Base-by-base conservation (phyloP, 179 eudicot genomes). In the Corrigiola litoralis region DNA sequence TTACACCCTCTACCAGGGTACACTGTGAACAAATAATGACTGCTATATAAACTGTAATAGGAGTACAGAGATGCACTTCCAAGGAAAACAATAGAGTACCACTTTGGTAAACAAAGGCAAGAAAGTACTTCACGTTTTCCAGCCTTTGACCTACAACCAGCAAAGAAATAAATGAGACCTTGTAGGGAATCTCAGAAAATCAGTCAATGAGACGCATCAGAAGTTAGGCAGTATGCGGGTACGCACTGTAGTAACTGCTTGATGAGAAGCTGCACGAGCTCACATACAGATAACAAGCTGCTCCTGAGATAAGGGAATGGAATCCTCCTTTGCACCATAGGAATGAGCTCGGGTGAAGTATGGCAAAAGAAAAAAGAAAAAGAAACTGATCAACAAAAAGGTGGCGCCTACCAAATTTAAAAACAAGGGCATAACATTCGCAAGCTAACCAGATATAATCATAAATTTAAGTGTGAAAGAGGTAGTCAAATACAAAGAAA, bases 321-420 rank as follows among this genome's bases (percentile, higher is more conserved):
- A 36, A 49, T 71, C 47, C 67, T 61, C 73, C 58, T 14, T 51
- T 58, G 64, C 50, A 56, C 70, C 66, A 53, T 37, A n/a, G n/a
- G n/a, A n/a, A n/a, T 40, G 60, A 41, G 69, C 40, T 64, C 58
- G 34, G 50, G 38, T 31, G 32, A 71, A 56, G 25, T 29, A 56
- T 5, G 23, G 56, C 25, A 44, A 31, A 48, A 48, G n/a, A 64
- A 28, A 41, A 29, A 32, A 18, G 13, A 64, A 71, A 18, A 47
- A 45, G 21, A 71, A 61, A 53, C 5, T 4, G 41, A 71, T 71
- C 75, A 71, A n/a, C n/a, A 71, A 57, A 55, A 40, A 61, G 58
- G 63, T 20, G 44, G 24, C 0, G 17, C 46, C 69, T 47, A 47
- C 58, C 58, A 63, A 27, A 71, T 27, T 23, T 41, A 37, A 63